Evolutionary conservation across 2,329 filamentous ascomycete genomes (phyloP), one percentile per base, ranked within the genome.

Genomic region (Xylariales sp.): DNA sequence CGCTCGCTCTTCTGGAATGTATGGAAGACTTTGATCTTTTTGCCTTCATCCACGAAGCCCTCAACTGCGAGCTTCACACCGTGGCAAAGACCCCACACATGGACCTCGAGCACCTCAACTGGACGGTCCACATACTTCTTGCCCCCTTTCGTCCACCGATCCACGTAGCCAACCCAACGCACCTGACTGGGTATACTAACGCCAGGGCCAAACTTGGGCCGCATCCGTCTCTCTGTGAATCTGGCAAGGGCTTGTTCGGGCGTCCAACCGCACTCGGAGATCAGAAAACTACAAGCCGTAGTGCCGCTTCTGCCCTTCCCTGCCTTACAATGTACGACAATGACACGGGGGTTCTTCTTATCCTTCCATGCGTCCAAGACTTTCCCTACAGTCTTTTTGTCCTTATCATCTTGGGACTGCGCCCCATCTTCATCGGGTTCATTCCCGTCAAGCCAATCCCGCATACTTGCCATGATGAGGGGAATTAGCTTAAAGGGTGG

Each of bases 261-360:
- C 16, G 61, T 67, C 76, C 75, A 79, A 1, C 74, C 76, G 54
- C 93, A 85, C 57, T 97, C 87, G 6, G 85, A 82, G 51, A 98
- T 93, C 41, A 98, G 69, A 58, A 95, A 97, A 50, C 85, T 87
- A 62, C 88, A 95, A 20, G 84, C 83, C 51, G 88, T 80, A 0
- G 88, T 95, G 4, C 93, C 93, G 47, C 88, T 95, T 35, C 93
- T 75, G 2, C 93, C 93, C 62, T 98, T 98, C 3, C 93, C 93
- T 1, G 93, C 93, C 59, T 97, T 97, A 69, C 93, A 97, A 62
- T 98, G 93, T 6, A 97, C 88, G 6, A 97, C 90, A 0, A 84
- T 84, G 0, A 97, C 88, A 23, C 88, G 72, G 25, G 62, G 59
- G 30, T 55, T 56, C 23, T 62, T 55, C 35, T 59, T 60, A 25